Evolutionary conservation across 1,284 basidiomycete genomes (phyloP).

Genomic region (Vanrija sp.): DNA sequence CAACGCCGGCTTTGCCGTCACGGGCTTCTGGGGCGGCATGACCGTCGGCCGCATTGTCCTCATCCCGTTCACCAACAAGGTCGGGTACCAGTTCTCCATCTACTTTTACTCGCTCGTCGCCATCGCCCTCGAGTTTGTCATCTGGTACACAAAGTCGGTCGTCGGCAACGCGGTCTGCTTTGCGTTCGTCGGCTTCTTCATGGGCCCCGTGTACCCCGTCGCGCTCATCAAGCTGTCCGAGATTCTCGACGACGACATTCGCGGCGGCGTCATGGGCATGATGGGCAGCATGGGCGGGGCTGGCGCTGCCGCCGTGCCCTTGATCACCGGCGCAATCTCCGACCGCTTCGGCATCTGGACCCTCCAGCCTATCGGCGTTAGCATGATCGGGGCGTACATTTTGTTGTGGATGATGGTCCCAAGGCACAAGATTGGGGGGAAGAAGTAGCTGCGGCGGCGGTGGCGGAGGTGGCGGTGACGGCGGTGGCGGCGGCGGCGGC

Average conservation of each 20-base stretch:
- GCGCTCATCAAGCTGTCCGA: constrained; percentile 58
- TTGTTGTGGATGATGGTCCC: constrained; percentile 12
- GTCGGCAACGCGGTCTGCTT: constrained; percentile 56
- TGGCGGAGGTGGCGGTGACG: too few species aligned
- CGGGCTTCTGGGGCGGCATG: constrained; percentile 24
- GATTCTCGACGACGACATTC: constrained; percentile 58
- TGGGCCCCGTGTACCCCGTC: constrained; percentile 59
- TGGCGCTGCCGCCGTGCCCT: constrained; percentile 61
- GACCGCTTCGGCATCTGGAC: constrained; percentile 17
- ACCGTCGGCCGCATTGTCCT: constrained; percentile 20
- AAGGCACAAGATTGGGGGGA: not conserved
- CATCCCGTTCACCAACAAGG: constrained; percentile 21
- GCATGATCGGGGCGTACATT: constrained; percentile 42
- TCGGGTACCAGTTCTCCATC: constrained; percentile 23
- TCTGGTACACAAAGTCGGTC: constrained; percentile 60
- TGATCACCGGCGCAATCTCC: constrained; percentile 32
- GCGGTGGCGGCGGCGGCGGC: too few species aligned
- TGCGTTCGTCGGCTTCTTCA: constrained; percentile 54
- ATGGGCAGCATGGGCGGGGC: constrained; percentile 58
- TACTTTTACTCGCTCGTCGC: constrained; percentile 21
- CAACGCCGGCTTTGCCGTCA: constrained; percentile 17
- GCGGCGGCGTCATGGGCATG: constrained; percentile 61
- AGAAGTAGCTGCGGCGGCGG: too few species aligned
- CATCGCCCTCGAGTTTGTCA: constrained; percentile 53
- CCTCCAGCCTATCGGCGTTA: constrained; percentile 90